phyloP scores from a whole-genome alignment of 345 rosid species.

The Brassica cretica region DNA sequence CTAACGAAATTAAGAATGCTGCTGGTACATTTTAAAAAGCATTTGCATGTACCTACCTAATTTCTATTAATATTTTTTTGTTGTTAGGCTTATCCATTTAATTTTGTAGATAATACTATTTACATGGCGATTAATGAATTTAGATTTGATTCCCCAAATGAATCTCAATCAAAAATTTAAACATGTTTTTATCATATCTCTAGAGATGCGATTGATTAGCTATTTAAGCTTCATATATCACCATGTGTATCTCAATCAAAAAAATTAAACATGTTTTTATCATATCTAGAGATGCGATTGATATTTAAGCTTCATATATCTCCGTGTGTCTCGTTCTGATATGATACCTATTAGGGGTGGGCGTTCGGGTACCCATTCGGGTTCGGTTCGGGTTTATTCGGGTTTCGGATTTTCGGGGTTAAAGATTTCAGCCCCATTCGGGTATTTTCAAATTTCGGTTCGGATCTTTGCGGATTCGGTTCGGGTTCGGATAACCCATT shows the following conservation, averaged over 20 bases:
- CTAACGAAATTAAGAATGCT: neutral
- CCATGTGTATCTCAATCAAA: neutral
- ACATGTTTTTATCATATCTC: neutral
- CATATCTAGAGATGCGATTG: neutral
- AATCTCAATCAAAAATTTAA: neutral
- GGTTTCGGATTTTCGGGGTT: no score
- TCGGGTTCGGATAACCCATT: no score
- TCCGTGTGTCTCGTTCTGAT: neutral
- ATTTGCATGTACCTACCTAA: slow-evolving; percentile 9
- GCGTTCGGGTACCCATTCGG: no score
- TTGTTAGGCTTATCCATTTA: slow-evolving; percentile 9
- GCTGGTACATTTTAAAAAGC: neutral
- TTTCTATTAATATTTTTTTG: slow-evolving; percentile 5
- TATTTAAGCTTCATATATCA: neutral
- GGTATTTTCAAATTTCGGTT: no score
- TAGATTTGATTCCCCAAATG: neutral
- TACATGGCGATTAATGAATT: neutral
- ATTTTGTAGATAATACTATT: neutral
- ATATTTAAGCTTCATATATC: neutral
- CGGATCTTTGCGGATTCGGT: no score
- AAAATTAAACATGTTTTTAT: neutral
- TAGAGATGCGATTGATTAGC: neutral
- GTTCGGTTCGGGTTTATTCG: no score
- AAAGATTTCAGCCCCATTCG: no score
- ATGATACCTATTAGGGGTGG: neutral